Evolutionary conservation across 2,329 filamentous ascomycete species (phyloP).

Genomic region (Cryoendolithus antarcticus): DNA sequence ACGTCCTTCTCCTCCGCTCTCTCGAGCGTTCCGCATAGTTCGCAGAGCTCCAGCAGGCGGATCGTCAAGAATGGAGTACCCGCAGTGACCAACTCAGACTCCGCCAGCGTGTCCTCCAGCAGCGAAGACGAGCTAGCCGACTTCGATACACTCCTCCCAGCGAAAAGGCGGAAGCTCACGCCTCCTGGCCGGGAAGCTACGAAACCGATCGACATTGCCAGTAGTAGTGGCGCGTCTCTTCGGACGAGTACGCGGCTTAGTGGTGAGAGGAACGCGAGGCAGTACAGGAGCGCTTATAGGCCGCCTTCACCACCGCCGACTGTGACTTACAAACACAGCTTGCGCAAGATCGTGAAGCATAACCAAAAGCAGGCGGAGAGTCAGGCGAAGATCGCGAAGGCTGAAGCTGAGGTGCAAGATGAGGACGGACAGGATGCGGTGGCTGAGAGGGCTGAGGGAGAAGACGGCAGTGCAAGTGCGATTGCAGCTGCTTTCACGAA

Average conservation of each 20-base stretch:
- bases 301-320: slow-evolving; percentile 9
- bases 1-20: slow-evolving; percentile 16
- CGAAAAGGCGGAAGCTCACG: slow-evolving; percentile 18
- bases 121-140: slow-evolving; percentile 21
- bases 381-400: slow-evolving; percentile 15
- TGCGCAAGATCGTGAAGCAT: slow-evolving; percentile 17
- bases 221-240: not conserved
- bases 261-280: slow-evolving; percentile 4
- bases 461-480: slow-evolving; percentile 7
- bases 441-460: slow-evolving; percentile 6
- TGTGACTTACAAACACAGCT: slow-evolving; percentile 17
- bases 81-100: slow-evolving; percentile 35
- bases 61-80: slow-evolving; percentile 43
- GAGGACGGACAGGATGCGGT: slow-evolving; percentile 7
- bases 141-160: slow-evolving; percentile 16
- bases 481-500: slow-evolving; percentile 30
- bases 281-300: slow-evolving; percentile 4
- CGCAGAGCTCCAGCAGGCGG: slow-evolving; percentile 34
- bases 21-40: slow-evolving; percentile 11
- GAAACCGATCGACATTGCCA: not conserved
- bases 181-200: slow-evolving; percentile 5
- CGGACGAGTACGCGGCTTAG: slow-evolving; percentile 2
- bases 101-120: slow-evolving; percentile 17
- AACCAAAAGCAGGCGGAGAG: slow-evolving; percentile 13
- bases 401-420: slow-evolving; percentile 10